Percentiles rank a stretch among this genome's conserved stretches.
Conservation (phyloP, 805 yeast genomes). For the Wickerhamiella occidentalis region DNA sequence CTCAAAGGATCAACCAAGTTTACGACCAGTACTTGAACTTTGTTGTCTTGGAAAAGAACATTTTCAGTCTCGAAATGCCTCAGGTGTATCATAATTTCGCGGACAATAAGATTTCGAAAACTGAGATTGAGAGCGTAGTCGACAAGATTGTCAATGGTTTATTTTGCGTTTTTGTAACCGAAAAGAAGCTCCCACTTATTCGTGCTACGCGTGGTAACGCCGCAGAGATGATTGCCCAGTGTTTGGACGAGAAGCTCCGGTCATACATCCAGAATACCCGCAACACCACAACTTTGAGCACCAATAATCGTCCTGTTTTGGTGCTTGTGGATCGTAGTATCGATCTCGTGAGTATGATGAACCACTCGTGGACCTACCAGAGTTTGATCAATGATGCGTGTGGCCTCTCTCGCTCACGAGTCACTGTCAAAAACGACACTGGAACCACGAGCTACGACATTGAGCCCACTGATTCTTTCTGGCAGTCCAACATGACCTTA, state of each 20-base stretch:
- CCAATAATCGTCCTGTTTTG: slow-evolving; percentile 56
- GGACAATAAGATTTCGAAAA: slow-evolving; percentile 61
- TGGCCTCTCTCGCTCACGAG: slow-evolving; percentile 67
- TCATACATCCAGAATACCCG: slow-evolving; percentile 71
- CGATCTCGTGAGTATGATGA: slow-evolving; percentile 85
- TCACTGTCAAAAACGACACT: slow-evolving; percentile 37
- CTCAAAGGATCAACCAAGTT: slow-evolving; percentile 69
- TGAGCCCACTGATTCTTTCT: slow-evolving; percentile 88
- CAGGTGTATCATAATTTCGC: slow-evolving; percentile 58
- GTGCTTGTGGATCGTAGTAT: slow-evolving; percentile 77
- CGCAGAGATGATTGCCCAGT: slow-evolving; percentile 85
- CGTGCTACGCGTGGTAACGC: slow-evolving; percentile 90
- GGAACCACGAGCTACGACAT: slow-evolving; percentile 52
- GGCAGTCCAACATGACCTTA: slow-evolving; percentile 69
- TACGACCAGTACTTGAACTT: slow-evolving; percentile 90
- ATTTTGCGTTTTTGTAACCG: slow-evolving; percentile 65
- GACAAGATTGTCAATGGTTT: slow-evolving; percentile 67
- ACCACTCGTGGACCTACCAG: slow-evolving; percentile 96
- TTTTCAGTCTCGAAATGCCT: slow-evolving; percentile 65
- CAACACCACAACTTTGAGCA: slow-evolving; percentile 18
- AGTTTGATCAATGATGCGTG: slow-evolving; percentile 92
- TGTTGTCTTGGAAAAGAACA: slow-evolving; percentile 82
- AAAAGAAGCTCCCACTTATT: slow-evolving; percentile 74
- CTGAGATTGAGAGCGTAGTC: slow-evolving; percentile 54
- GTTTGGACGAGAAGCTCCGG: slow-evolving; percentile 68